These are phyloP conservation scores for Talaromyces adpressus DNA, from an alignment of 495 filamentous ascomycete species.

Conservation along the genomic window DNA sequence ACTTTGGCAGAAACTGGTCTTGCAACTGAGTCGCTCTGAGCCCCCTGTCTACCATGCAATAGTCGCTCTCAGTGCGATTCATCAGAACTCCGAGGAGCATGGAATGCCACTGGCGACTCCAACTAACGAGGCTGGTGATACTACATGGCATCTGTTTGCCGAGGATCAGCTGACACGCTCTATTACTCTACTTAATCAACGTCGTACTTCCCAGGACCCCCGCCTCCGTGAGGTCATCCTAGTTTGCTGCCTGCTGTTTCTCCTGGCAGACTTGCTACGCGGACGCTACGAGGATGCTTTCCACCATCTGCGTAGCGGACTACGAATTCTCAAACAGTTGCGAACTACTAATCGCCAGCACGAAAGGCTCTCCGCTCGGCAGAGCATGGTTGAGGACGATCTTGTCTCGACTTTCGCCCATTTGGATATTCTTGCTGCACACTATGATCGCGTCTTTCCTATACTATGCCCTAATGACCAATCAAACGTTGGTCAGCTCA, in stretches of 20 bases:
- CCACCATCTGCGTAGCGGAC: constrained; percentile 12
- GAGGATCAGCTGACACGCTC: constrained; percentile 13
- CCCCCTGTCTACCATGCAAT: constrained; percentile 46
- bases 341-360: background rate
- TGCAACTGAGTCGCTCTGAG: constrained; percentile 35
- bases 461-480: no score
- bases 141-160: constrained; percentile 13
- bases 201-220: constrained; percentile 14
- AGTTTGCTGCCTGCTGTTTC: constrained; percentile 16
- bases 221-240: constrained; percentile 12
- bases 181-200: constrained; percentile 9
- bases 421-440: background rate
- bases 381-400: background rate
- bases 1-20: constrained; percentile 41
- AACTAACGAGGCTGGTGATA: constrained; percentile 2
- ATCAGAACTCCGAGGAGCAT: constrained; percentile 17
- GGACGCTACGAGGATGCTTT: constrained; percentile 14
- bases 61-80: constrained; percentile 39
- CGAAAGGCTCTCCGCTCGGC: background rate
- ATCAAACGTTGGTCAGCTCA: no score
- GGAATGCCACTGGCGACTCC: constrained; percentile 3
- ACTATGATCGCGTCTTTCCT: background rate
- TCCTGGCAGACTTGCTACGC: constrained; percentile 12
- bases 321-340: constrained; percentile 11
- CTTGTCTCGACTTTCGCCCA: background rate